Percentiles rank a stretch among this genome's conserved stretches.
phyloP scores from a whole-genome alignment of 805 yeast species.

The Wickerhamiella bombiphila region DNA sequence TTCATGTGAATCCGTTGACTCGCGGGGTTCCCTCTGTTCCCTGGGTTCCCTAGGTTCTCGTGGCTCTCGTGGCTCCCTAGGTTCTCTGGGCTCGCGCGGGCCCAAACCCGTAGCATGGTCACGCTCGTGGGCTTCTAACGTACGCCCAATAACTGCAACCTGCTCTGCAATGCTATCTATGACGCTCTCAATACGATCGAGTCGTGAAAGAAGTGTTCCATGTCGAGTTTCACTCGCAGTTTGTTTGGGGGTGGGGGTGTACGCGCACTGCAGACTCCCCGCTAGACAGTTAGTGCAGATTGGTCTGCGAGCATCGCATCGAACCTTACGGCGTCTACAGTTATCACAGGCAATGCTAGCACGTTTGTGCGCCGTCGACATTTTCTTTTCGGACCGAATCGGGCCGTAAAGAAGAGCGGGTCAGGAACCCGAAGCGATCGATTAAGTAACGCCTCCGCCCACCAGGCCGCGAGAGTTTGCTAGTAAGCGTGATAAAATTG shows the following conservation, averaged over 20 bases:
- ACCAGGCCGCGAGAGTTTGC: no score
- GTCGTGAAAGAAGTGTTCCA: neutral
- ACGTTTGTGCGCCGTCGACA: no score
- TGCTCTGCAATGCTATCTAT: no score
- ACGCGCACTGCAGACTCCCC: conserved; percentile 62
- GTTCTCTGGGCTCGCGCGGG: neutral
- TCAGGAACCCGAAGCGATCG: no score
- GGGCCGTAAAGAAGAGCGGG: no score
- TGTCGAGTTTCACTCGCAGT: neutral
- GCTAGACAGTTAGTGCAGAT: conserved; percentile 63
- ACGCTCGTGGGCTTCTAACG: neutral
- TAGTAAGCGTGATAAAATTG: no score
- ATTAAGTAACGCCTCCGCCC: no score
- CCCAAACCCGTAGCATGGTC: neutral
- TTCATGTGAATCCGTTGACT: no score
- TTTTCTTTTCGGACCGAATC: no score
- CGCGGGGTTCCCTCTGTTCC: no score
- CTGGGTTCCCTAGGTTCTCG: no score
- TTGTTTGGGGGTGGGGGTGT: conserved; percentile 9
- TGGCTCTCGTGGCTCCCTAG: no score
- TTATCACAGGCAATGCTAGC: conserved; percentile 84
- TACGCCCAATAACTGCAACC: neutral
- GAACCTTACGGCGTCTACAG: conserved; percentile 57
- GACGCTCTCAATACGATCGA: neutral
- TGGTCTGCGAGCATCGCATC: conserved; percentile 54